Conservation (phyloP, 352 stramenopile species). For the Phytophthora aleatoria region DNA sequence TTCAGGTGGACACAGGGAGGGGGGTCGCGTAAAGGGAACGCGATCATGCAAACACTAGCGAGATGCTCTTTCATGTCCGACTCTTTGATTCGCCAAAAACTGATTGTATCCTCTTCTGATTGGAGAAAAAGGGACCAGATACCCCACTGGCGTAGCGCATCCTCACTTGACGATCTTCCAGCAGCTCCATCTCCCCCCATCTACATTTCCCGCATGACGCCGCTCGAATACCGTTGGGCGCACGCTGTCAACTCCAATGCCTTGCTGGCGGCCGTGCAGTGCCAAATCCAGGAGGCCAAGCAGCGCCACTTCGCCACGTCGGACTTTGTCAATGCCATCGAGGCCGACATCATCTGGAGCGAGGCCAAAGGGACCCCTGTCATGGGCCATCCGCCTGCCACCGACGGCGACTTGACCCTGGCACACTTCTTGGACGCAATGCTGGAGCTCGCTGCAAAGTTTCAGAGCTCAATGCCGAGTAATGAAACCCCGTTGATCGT, state of each 20-base stretch:
- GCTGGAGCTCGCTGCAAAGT: conserved; percentile 32
- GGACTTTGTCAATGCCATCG: conserved; percentile 61
- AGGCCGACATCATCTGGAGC: conserved; percentile 77
- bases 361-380: conserved; percentile 49
- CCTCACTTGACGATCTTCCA: conserved; percentile 29
- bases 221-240: conserved; percentile 64
- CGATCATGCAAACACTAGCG: conserved; percentile 23
- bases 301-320: conserved; percentile 15
- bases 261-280: conserved; percentile 35
- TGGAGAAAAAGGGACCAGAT: conserved; percentile 8
- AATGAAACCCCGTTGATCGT: conserved; percentile 58
- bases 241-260: conserved; percentile 66
- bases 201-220: conserved; percentile 34
- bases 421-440: conserved; percentile 53
- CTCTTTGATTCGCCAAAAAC: conserved; percentile 15
- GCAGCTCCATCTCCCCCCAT: conserved; percentile 8
- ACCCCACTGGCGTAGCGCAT: conserved; percentile 15
- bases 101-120: conserved; percentile 9
- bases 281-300: conserved; percentile 35
- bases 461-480: conserved; percentile 12
- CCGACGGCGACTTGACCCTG: conserved; percentile 57
- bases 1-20: conserved; percentile 2
- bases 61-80: conserved; percentile 15
- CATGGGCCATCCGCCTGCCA: conserved; percentile 72
- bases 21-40: conserved; percentile 9